A percentile compares a stretch with the other conserved stretches of the same genome.
Conservation (phyloP, 2,329 filamentous ascomycete genomes). For the Aspergillus pseudoterreus region DNA sequence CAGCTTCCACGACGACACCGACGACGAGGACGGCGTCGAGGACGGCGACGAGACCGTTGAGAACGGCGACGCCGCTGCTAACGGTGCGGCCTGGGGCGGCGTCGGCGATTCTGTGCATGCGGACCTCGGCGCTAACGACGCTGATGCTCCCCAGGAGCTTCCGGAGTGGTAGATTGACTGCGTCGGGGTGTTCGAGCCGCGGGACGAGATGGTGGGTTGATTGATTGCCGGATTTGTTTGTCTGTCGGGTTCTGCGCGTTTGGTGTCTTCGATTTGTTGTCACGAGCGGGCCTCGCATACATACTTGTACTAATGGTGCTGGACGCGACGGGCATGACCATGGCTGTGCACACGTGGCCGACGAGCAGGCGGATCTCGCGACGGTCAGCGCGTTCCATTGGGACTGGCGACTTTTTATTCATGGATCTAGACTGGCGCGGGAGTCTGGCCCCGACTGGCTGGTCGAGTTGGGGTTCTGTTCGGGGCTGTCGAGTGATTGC, state of each 20-base stretch:
- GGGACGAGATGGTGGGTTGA: too few species aligned
- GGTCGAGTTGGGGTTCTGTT: not conserved
- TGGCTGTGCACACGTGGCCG: too few species aligned
- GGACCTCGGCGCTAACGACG: not conserved
- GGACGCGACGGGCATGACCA: too few species aligned
- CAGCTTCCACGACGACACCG: slow-evolving; percentile 53
- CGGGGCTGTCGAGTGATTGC: not conserved
- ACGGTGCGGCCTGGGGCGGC: not conserved
- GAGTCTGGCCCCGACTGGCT: not conserved
- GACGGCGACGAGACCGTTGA: not conserved
- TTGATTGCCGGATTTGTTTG: too few species aligned
- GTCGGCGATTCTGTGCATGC: not conserved
- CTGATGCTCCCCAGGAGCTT: not conserved
- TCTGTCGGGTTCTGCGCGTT: too few species aligned
- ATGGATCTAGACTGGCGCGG: not conserved
- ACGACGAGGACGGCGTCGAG: slow-evolving; percentile 33
- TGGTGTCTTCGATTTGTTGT: too few species aligned
- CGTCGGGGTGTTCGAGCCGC: too few species aligned
- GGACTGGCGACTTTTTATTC: too few species aligned
- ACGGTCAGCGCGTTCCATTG: not conserved
- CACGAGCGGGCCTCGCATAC: too few species aligned
- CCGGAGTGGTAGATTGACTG: too few species aligned
- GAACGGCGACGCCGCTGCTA: not conserved
- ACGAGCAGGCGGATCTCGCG: not conserved
- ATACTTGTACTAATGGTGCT: too few species aligned